Base-by-base conservation (phyloP, 2,329 filamentous ascomycete genomes). In the Hortaea werneckii region DNA sequence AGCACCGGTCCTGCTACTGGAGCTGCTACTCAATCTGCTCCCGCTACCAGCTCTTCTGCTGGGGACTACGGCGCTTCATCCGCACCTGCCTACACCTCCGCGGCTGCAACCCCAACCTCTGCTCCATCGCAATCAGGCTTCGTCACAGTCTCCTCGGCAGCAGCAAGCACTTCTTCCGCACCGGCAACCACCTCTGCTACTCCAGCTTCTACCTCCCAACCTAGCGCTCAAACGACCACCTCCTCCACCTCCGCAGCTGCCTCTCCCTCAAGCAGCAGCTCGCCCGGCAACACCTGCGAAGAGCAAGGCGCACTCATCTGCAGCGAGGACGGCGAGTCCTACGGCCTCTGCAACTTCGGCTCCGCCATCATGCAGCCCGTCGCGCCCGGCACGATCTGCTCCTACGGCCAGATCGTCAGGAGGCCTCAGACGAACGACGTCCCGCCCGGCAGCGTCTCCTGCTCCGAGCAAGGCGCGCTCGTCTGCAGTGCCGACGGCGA, bases 341-440 rank as follows among this genome's bases (percentile, higher is more conserved):
- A 68, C 42, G 69, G 67, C 30, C 55, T 72, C 42, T 70, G 67
- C 60, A 65, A 69, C 53, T 58, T 65, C 43, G 69, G 68, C 45
- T 49, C 55, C 4, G 62, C 70, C 4, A 53, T 66, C 26, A 69
- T 59, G 57, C 65, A 67, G 56, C 48, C 55, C 9, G 67, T 72
- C 9, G 68, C 70, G 4, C 53, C 65, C 5, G 71, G 70, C 13
- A 74, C 70, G 1, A 60, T 59, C 1, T 73, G 71, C 57, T 47
- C 49, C 43, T 63, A 69, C 49, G 69, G 69, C 11, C 51, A 55
- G 43, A 68, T 73, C 44, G 20, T 20, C 2, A 2, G 20, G 4
- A 20, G 20, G 20, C 20, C 20, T 26, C 11, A 20, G 29, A 6
- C 12, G 7, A 20, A 5, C 40, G 6, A 6, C 28, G 2, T 3